Conservation (phyloP, 2,329 filamentous ascomycete genomes). For the Aspergillus hortae region DNA sequence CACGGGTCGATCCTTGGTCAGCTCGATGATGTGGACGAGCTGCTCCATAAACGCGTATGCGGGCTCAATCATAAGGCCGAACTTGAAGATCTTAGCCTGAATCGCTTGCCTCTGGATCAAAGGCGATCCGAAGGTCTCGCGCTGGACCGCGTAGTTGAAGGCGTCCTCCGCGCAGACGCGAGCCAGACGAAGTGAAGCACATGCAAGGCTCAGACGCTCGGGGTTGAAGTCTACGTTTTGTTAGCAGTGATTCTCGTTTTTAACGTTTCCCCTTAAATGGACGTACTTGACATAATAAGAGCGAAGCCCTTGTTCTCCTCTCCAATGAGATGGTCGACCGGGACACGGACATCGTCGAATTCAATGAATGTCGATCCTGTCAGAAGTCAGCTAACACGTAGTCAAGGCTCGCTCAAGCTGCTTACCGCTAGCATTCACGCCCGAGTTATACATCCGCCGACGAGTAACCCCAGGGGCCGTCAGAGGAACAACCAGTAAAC, state of each 20-base stretch:
- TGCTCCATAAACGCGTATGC: conserved; percentile 62
- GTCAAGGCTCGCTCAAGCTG: not conserved
- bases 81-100: conserved; percentile 56
- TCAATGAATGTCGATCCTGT: conserved; percentile 59
- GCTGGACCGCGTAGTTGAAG: conserved; percentile 61
- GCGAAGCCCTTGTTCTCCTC: conserved; percentile 67
- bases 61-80: conserved; percentile 58
- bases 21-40: conserved; percentile 53
- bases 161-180: conserved; percentile 59
- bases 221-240: conserved; percentile 63
- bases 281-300: conserved; percentile 64
- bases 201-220: conserved; percentile 64
- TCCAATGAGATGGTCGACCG: conserved; percentile 65
- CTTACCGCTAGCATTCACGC: conserved; percentile 61
- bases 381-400: not conserved
- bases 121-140: conserved; percentile 61
- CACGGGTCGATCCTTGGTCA: conserved; percentile 36
- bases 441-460: conserved; percentile 57
- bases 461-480: conserved; percentile 57
- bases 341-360: conserved; percentile 69
- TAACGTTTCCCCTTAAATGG: too few relatives aligned
- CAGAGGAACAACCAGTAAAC: conserved; percentile 64
- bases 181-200: conserved; percentile 60
- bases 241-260: too few relatives aligned
- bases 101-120: conserved; percentile 59